Percentiles rank a stretch among this genome's conserved stretches.
These are phyloP conservation scores for Epichloe gansuensis DNA, from an alignment of 2,329 filamentous ascomycete species.

Conservation along the genomic window DNA sequence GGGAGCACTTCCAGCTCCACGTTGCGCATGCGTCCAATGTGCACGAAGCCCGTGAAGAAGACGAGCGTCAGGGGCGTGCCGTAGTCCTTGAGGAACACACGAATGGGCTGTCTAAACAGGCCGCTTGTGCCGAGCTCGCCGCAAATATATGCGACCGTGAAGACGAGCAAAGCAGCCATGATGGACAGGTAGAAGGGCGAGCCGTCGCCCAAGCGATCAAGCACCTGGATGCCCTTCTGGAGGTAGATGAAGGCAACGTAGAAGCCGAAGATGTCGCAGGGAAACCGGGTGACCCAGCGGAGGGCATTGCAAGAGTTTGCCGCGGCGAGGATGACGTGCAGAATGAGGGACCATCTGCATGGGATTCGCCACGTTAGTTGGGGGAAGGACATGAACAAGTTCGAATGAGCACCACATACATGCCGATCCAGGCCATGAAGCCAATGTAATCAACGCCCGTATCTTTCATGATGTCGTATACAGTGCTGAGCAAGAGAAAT, in stretches of 20 bases:
- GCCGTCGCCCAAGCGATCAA: conserved; percentile 58
- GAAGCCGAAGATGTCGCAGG: conserved; percentile 88
- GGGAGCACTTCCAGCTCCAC: conserved; percentile 61
- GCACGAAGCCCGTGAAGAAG: conserved; percentile 84
- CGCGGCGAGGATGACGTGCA: conserved; percentile 74
- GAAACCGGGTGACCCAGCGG: conserved; percentile 83
- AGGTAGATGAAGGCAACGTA: conserved; percentile 89
- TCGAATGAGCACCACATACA: conserved; percentile 33
- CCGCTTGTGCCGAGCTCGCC: conserved; percentile 57
- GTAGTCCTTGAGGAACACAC: conserved; percentile 82
- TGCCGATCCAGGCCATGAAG: conserved; percentile 86
- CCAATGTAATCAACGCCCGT: conserved; percentile 70
- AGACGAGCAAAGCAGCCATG: conserved; percentile 62
- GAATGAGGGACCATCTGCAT: conserved; percentile 64
- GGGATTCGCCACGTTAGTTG: background rate
- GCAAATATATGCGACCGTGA: conserved; percentile 64
- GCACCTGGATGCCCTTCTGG: conserved; percentile 80
- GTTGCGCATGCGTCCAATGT: conserved; percentile 69
- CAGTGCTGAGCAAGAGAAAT: conserved; percentile 40
- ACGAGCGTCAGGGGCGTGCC: conserved; percentile 72
- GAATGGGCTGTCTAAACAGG: conserved; percentile 61
- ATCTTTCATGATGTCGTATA: conserved; percentile 75
- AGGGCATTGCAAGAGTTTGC: conserved; percentile 81
- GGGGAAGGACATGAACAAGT: background rate
- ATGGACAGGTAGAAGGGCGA: conserved; percentile 69